Base-by-base conservation (phyloP, 1,284 basidiomycete species). In the Ustilago trichophora region DNA sequence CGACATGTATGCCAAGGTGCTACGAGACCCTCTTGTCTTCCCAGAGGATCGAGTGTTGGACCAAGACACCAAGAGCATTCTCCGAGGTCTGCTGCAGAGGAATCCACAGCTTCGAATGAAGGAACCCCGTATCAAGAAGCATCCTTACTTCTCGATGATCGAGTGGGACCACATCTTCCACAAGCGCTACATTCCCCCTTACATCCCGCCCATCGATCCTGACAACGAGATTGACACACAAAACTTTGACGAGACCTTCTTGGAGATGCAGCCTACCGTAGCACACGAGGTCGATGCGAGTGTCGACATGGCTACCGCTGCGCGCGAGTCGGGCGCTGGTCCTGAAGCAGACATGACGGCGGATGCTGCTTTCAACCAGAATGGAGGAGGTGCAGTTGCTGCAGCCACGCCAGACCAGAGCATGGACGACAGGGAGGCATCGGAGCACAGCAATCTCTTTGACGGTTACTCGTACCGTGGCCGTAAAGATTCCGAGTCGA, bases 191-290 rank as follows among this genome's bases (percentile, higher is more conserved):
- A 93, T 93, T 19, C 93, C 95, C 76, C 95, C 95, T n/a, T 95
- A 96, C 85, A 92, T 94, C 73, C 93, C 95, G 18, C 89, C 91
- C 16, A 91, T 94, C 76, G 92, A 98, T 80, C 91, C 92, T 7
- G 87, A 88, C 40, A 92, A 96, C 82, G 93, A 93, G 71, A 90
- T 89, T 77, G 95, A 98, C 86, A 95, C 92, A 66, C 91, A 93
- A 82, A 97, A 98, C 83, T 98, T 98, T 82, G 95, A 98, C 81
- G 92, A 95, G 73, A 90, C 92, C 27, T 98, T 96, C 87, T 86
- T 98, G 52, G 92, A 92, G 78, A 94, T 96, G 75, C 74, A 75
- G 51, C 76, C 76, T 4, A 77, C 73, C 13, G 69, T 77, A 5
- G 57, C 67, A 2, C 60, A 63, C 43, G 69, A 67, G 19, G 41